Evolutionary conservation across 2,329 filamentous ascomycete genomes (phyloP), one percentile per base, ranked within the genome.

Genomic region (Cladobotryum protrusum): DNA sequence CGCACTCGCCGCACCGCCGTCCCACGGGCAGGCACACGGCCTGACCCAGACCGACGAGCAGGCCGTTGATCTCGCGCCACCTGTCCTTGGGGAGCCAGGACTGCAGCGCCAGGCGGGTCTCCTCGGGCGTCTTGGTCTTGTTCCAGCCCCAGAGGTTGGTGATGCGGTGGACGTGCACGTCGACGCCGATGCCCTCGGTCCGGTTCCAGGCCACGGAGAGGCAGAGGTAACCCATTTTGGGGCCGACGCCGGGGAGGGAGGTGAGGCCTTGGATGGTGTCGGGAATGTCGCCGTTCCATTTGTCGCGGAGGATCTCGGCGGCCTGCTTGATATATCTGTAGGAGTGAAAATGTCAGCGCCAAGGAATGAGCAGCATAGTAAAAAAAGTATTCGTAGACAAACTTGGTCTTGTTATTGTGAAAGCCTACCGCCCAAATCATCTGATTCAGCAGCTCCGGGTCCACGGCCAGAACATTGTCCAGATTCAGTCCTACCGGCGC

Each of bases 111-210:
- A 76, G 70, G 40, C 91, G 77, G 29, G 91, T 95, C 64, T 88
- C 86, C 71, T 96, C 91, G 0, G 91, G 91, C 12, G 74, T 86
- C 59, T 82, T 84, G 2, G 86, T 92, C 65, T 81, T 82, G 65
- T 95, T 82, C 91, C 91, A 96, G 3, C 88, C 87, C 90, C 90
- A 96, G 24, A 95, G 74, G 69, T 96, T 96, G 46, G 89, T 92
- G 68, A 96, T 95, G 49, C 91, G 86, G 69, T 96, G 91, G 3
- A 96, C 91, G 68, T 96, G 91, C 5, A 96, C 90, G 66, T 96
- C 91, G 44, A 96, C 91, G 20, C 91, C 91, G 56, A 96, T 95
- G 7, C 91, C 91, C 61, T 82, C 75, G 48, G 78, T 79, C 33
- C 73, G 71, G 59, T 71, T 67, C 79, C 79, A 82, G 77, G 61